Conservation (phyloP, 306 rosid genomes). For the Abrus pulchellus region DNA sequence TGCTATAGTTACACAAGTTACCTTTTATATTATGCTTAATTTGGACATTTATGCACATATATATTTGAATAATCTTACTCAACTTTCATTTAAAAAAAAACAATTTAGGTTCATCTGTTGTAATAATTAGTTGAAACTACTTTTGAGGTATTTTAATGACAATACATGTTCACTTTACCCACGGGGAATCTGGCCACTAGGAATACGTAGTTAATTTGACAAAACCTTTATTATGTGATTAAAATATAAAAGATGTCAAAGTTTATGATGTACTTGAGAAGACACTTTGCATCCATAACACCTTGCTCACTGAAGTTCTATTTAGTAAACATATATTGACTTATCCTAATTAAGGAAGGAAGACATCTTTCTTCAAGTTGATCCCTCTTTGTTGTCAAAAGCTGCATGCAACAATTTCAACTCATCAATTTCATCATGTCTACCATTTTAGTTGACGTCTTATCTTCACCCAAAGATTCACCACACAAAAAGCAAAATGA, state of each 20-base stretch:
- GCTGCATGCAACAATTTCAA: slow-evolving; percentile 33
- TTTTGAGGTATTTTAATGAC: slow-evolving; percentile 25
- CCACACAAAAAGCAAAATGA: slow-evolving; percentile 19
- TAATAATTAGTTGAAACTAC: slow-evolving; percentile 1
- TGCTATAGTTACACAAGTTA: not conserved
- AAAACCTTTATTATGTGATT: not conserved
- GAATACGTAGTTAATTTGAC: not conserved
- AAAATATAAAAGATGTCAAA: slow-evolving; percentile 21
- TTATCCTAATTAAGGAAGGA: slow-evolving; percentile 30
- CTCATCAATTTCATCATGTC: slow-evolving; percentile 26
- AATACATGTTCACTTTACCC: slow-evolving; percentile 1
- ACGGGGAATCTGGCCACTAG: not conserved
- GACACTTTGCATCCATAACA: slow-evolving; percentile 1
- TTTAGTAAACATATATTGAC: slow-evolving; percentile 15
- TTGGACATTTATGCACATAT: not conserved
- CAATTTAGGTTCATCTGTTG: not conserved
- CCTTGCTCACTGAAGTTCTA: too few species aligned
- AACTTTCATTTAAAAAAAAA: not conserved
- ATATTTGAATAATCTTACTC: not conserved
- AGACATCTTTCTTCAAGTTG: slow-evolving; percentile 16
- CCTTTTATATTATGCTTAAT: not conserved
- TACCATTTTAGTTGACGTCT: slow-evolving; percentile 41
- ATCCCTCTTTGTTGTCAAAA: slow-evolving; percentile 24
- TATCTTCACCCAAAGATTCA: slow-evolving; percentile 39
- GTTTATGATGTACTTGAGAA: slow-evolving; percentile 3